A percentile compares a stretch with the other conserved stretches of the same genome.
Conservation (phyloP, 2,329 filamentous ascomycete genomes). For the Colletotrichum echinochloae region DNA sequence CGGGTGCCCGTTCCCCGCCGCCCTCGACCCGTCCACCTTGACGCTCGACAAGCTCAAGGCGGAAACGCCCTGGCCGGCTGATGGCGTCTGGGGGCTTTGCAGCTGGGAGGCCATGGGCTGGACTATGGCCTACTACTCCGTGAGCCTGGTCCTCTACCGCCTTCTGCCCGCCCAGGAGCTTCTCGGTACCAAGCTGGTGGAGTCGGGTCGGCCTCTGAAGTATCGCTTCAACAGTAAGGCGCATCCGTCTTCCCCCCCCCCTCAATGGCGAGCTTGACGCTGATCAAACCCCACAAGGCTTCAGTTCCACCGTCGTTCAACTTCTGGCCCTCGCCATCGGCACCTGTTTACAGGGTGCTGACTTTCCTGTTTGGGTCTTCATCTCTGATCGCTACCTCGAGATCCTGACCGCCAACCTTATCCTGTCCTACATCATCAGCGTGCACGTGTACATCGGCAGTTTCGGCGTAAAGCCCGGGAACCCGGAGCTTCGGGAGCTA, state of each 20-base stretch:
- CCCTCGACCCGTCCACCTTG: constrained; percentile 75
- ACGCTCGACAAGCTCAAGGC: constrained; percentile 76
- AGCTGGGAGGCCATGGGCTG: constrained; percentile 76
- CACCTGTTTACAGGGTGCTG: constrained; percentile 72
- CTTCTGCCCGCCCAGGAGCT: constrained; percentile 77
- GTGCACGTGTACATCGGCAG: constrained; percentile 73
- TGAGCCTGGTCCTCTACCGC: constrained; percentile 79
- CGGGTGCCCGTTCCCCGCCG: constrained; percentile 84
- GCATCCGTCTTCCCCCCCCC: not conserved
- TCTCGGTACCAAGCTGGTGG: constrained; percentile 74
- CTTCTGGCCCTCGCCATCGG: constrained; percentile 56
- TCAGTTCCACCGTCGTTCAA: constrained; percentile 25
- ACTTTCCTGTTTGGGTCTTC: constrained; percentile 78
- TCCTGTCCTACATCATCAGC: constrained; percentile 70
- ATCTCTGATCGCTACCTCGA: constrained; percentile 75
- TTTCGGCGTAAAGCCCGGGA: constrained; percentile 72
- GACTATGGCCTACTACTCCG: constrained; percentile 78
- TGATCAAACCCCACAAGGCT: not conserved
- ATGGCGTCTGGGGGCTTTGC: constrained; percentile 74
- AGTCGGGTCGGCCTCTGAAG: constrained; percentile 73
- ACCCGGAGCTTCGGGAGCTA: constrained; percentile 71
- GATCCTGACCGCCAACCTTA: constrained; percentile 75
- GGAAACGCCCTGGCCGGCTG: constrained; percentile 80
- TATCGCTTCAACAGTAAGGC: constrained; percentile 78
- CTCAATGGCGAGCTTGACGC: not conserved